Base-by-base conservation (phyloP, 805 yeast genomes). In the Saccharomycopsis babjevae region DNA sequence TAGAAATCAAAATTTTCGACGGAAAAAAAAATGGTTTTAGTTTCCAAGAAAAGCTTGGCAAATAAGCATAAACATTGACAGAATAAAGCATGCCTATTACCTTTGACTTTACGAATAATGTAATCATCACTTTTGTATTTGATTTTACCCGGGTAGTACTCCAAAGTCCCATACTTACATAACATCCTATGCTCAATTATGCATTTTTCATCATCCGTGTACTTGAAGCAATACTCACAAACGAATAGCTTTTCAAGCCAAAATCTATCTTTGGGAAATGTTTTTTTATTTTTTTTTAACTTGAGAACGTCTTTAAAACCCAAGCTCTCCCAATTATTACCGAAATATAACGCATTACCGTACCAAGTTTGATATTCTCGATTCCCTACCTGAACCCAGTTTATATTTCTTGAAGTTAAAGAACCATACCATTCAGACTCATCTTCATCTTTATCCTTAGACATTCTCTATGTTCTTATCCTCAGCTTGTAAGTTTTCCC, bases 31-130 rank as follows among this genome's bases (percentile, higher is more conserved):
- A 93, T 86, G 0, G 96, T 89, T 72, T 94, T 94, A 70, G 89
- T 90, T 64, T 91, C 97, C 8, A 94, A 78, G 68, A 89, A 94
- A 43, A 94, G 79, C 72, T 92, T 90, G 0, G 96, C 94, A 71
- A 93, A 86, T 6, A 94, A 76, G 63, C 93, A 84, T 62, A 94
- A 72, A 66, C 89, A 85, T 70, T 93, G 98, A 65, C 96, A 83
- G 66, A 85, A 90, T 30, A 90, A 71, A 60, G 77, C 75, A 66
- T 86, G 82, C 50, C 79, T 76, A 10, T 77, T 75, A 1, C 96
- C 96, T 66, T 83, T 81, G 1, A 93, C 83, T 65, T 82, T 82
- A 59, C 88, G 72, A 39, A 93, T 88, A 4, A 82, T 74, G 60
- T 77, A 75, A 4, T 75, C 67, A 0, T 77, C 80, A 64, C 85